Evolutionary conservation across 2,329 filamentous ascomycete species (phyloP).

Genomic region (Colletotrichum australisinense): DNA sequence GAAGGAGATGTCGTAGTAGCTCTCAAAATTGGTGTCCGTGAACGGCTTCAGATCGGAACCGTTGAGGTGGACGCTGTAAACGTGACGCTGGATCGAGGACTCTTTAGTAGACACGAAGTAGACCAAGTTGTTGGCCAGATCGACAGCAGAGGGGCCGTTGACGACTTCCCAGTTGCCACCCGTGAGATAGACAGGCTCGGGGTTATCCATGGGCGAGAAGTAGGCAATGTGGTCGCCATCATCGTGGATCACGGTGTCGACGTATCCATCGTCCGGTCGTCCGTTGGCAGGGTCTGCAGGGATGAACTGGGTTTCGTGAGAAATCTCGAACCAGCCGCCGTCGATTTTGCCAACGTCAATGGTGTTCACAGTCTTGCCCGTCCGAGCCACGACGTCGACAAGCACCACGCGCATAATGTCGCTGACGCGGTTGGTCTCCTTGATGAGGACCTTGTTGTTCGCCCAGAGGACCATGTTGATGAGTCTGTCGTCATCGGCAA

Average conservation of each 20-base stretch:
- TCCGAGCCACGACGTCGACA: conserved; percentile 80
- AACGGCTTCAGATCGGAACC: conserved; percentile 79
- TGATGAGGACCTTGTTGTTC: conserved; percentile 84
- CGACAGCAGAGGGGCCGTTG: conserved; percentile 83
- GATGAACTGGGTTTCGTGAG: conserved; percentile 85
- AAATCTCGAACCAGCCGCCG: conserved; percentile 97
- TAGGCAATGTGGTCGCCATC: conserved; percentile 93
- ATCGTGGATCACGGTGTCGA: conserved; percentile 89
- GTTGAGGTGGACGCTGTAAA: conserved; percentile 90
- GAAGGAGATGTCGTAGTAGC: conserved; percentile 86
- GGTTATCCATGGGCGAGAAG: conserved; percentile 87
- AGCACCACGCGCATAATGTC: conserved; percentile 90
- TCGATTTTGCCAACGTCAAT: conserved; percentile 87
- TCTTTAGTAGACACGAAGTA: conserved; percentile 93
- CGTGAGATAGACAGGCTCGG: conserved; percentile 86
- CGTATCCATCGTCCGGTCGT: conserved; percentile 86
- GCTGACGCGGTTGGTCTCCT: conserved; percentile 94
- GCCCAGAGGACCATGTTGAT: conserved; percentile 97
- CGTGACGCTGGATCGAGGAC: conserved; percentile 87
- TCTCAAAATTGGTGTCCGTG: conserved; percentile 78
- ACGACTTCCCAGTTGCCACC: conserved; percentile 94
- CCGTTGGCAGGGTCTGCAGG: conserved; percentile 84
- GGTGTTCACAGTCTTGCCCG: conserved; percentile 82
- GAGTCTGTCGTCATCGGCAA: conserved; percentile 83
- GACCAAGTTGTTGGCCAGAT: conserved; percentile 85